A percentile compares a stretch with the other conserved stretches of the same genome.
phyloP scores from a whole-genome alignment of 768 basidiomycete genomes.

The Lactarius sanguifluus region DNA sequence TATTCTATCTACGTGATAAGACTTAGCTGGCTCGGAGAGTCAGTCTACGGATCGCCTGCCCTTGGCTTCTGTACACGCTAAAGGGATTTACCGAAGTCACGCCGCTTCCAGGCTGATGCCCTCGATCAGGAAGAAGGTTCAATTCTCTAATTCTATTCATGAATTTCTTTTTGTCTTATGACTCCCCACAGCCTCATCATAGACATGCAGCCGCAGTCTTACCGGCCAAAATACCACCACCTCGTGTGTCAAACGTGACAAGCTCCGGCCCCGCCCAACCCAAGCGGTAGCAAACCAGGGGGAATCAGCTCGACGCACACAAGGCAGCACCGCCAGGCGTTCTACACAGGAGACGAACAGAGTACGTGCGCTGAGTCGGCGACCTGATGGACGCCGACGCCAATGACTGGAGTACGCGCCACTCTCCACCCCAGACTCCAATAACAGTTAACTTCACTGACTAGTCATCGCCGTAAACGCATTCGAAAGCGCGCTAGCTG shows the following conservation, averaged over 20 bases:
- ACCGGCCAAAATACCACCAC: constrained; percentile 8
- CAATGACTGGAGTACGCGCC: background rate
- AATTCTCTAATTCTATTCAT: constrained; percentile 11
- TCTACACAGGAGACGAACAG: constrained; percentile 56
- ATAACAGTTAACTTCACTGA: constrained; percentile 2
- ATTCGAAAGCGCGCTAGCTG: constrained; percentile 37
- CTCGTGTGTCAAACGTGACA: constrained; percentile 21
- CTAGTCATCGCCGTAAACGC: constrained; percentile 30
- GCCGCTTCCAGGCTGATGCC: constrained; percentile 91
- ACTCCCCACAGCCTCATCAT: constrained; percentile 12
- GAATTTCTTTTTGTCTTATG: background rate
- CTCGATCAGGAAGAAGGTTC: constrained; percentile 78
- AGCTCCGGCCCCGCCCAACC: constrained; percentile 17
- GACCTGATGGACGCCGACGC: constrained; percentile 75
- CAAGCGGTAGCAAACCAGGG: constrained; percentile 45
- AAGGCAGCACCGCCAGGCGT: constrained; percentile 43
- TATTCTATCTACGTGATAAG: constrained; percentile 18
- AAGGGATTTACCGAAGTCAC: constrained; percentile 39
- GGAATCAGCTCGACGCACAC: constrained; percentile 67
- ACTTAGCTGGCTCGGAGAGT: background rate
- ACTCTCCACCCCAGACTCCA: background rate
- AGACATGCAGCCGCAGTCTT: background rate
- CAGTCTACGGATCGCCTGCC: constrained; percentile 43
- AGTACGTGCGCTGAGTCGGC: constrained; percentile 54
- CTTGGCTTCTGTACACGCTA: constrained; percentile 27